A percentile compares a stretch with the other conserved stretches of the same genome.
Conservation (phyloP, 2,329 filamentous ascomycete genomes). For the Aspergillus tubingensis region DNA sequence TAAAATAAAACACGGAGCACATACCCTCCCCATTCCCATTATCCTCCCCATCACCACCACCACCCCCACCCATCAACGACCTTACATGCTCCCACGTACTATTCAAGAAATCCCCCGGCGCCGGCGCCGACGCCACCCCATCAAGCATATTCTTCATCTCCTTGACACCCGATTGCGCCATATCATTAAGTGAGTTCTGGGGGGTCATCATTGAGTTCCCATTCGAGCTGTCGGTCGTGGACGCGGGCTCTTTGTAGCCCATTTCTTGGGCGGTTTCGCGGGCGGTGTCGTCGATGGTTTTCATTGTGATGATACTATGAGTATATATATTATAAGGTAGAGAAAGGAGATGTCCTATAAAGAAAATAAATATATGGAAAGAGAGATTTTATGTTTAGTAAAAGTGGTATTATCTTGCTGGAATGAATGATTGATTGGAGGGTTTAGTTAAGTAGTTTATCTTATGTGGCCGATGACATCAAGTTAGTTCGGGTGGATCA, state of each 20-base stretch:
- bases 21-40: not conserved
- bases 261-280: not conserved
- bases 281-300: not conserved
- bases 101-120: constrained; percentile 15
- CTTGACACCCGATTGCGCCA: constrained; percentile 13
- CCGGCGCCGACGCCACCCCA: not conserved
- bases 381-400: too few species aligned
- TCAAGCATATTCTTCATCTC: constrained; percentile 16
- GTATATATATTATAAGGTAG: too few species aligned
- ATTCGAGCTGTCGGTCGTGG: not conserved
- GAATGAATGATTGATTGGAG: not conserved
- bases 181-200: constrained; percentile 6
- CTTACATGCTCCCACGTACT: constrained; percentile 15
- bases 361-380: too few species aligned
- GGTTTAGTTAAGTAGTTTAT: not conserved
- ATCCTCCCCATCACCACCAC: not conserved
- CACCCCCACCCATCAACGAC: constrained; percentile 4
- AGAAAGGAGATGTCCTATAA: too few species aligned
- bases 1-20: not conserved
- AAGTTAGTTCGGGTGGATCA: not conserved
- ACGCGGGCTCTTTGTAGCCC: not conserved
- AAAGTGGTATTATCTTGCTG: not conserved
- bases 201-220: constrained; percentile 1
- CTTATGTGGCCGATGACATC: constrained; percentile 10
- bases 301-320: not conserved